phyloP scores from a whole-genome alignment of 805 yeast species.

The Saccharomycopsis schoenii region DNA sequence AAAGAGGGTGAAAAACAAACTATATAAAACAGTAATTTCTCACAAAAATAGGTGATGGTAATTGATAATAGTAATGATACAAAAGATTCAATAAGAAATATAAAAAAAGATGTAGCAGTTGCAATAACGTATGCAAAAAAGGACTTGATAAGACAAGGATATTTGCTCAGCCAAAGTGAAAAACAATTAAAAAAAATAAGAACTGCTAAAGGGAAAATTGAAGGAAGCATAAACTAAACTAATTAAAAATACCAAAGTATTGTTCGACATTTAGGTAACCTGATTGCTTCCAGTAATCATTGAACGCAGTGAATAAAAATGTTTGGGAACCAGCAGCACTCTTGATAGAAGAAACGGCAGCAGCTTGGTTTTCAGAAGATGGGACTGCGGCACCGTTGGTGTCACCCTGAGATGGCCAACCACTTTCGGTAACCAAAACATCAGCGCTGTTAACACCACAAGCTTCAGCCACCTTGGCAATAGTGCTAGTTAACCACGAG shows the following conservation, averaged over 20 bases:
- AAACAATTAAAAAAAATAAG: not conserved
- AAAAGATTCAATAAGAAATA: not conserved
- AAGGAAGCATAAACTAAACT: not conserved
- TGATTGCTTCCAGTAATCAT: conserved; percentile 53
- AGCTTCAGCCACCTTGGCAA: conserved; percentile 30
- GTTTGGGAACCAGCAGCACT: conserved; percentile 37
- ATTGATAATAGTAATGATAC: too few species aligned
- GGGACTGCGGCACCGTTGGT: conserved; percentile 48
- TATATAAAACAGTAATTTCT: too few species aligned
- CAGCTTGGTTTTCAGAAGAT: conserved; percentile 38
- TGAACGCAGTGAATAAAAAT: conserved; percentile 49
- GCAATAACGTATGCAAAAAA: too few species aligned
- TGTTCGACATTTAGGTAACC: conserved; percentile 52
- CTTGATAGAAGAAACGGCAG: conserved; percentile 42
- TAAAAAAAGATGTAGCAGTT: not conserved
- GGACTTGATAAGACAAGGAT: too few species aligned
- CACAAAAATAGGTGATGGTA: too few species aligned
- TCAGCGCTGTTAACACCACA: conserved; percentile 34
- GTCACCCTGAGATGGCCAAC: conserved; percentile 57
- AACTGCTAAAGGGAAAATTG: not conserved
- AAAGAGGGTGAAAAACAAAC: too few species aligned
- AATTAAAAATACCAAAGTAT: conserved; percentile 53
- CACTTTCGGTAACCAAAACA: conserved; percentile 47
- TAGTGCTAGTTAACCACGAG: conserved; percentile 38
- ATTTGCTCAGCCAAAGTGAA: not conserved